Conservation (phyloP, 345 rosid species). For the Rhodamnia rubescens region DNA sequence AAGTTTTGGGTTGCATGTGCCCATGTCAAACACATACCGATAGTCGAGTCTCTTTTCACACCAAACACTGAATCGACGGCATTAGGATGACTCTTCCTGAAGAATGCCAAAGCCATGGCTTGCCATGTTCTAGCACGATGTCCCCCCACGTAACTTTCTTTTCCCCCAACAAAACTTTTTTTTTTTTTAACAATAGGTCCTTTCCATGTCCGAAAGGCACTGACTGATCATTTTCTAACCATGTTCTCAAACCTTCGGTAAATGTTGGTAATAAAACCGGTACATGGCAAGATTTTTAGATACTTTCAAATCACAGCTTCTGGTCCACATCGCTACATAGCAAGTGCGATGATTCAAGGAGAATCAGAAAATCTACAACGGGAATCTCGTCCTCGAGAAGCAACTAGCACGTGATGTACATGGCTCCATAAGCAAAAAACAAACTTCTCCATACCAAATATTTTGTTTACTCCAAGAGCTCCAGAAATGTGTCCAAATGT, state of each 20-base stretch:
- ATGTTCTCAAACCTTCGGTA: not conserved
- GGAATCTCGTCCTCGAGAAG: not conserved
- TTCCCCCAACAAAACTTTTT: too few species aligned
- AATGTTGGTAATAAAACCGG: not conserved
- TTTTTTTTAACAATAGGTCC: not conserved
- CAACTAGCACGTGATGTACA: not conserved
- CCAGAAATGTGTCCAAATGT: not conserved
- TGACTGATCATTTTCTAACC: not conserved
- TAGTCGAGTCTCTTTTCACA: not conserved
- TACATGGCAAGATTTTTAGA: not conserved
- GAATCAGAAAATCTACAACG: not conserved
- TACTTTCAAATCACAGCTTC: not conserved
- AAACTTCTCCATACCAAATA: not conserved
- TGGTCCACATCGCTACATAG: not conserved
- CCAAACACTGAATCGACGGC: not conserved
- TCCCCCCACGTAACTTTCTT: too few species aligned
- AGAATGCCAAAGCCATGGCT: not conserved
- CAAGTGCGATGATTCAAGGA: not conserved
- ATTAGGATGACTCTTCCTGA: not conserved
- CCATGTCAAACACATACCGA: too few species aligned
- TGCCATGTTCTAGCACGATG: not conserved
- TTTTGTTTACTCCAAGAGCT: not conserved
- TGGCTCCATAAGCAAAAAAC: not conserved
- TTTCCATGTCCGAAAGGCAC: not conserved
- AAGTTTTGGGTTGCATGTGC: too few species aligned